phyloP scores from a whole-genome alignment of 83 land plant species.

The Picea abies region DNA sequence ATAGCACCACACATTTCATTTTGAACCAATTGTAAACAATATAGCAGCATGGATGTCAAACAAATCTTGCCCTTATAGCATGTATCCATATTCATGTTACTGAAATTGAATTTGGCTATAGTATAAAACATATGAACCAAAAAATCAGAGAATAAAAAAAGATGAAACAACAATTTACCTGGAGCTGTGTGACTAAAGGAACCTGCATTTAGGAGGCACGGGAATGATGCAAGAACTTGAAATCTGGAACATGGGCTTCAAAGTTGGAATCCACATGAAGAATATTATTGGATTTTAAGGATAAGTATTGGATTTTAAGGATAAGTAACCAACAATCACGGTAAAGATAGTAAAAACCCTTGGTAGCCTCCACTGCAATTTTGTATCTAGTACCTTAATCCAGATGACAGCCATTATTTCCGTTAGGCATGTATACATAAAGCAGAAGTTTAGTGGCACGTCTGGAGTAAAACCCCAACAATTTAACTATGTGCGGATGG shows the following conservation, averaged over 20 bases:
- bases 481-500: constrained; percentile 72
- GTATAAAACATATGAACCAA: no score
- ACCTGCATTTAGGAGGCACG: constrained; percentile 71
- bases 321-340: constrained; percentile 78
- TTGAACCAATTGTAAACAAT: no score
- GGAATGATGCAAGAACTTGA: constrained; percentile 58
- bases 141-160: no score
- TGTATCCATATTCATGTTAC: no score
- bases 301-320: constrained; percentile 22
- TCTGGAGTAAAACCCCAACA: constrained; percentile 69
- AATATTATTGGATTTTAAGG: constrained; percentile 84
- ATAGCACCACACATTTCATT: no score
- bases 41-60: no score
- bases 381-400: constrained; percentile 64
- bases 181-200: constrained; percentile 93
- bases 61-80: no score
- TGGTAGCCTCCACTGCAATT: constrained; percentile 73
- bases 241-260: constrained; percentile 85
- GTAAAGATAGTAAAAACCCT: constrained; percentile 81
- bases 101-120: no score
- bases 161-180: constrained; percentile 29
- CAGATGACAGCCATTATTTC: constrained; percentile 61
- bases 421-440: constrained; percentile 84
- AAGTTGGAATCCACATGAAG: constrained; percentile 53
- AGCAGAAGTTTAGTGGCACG: constrained; percentile 55